Percentiles rank a stretch among this genome's conserved stretches.
Conservation (phyloP, 1,284 basidiomycete species). For the Ustilago xerochloae region DNA sequence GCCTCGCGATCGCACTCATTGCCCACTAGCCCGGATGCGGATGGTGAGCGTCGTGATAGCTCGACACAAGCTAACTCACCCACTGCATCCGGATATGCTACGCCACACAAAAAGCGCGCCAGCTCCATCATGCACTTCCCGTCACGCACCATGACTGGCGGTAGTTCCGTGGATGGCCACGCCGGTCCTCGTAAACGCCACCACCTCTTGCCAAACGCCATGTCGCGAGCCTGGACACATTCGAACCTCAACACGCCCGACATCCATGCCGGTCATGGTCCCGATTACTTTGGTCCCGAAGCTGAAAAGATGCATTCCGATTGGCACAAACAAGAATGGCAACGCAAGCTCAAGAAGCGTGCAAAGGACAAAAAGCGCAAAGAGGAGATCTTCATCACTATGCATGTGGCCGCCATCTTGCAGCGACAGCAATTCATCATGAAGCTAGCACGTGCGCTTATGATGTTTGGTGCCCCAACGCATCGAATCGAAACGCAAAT, state of each 20-base stretch:
- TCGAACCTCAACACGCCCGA: slow-evolving; percentile 59
- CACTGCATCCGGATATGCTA: slow-evolving; percentile 26
- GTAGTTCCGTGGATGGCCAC: slow-evolving; percentile 31
- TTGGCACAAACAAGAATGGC: slow-evolving; percentile 60
- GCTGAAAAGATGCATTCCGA: slow-evolving; percentile 45
- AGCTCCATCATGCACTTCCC: slow-evolving; percentile 50
- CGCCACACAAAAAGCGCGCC: slow-evolving; percentile 42
- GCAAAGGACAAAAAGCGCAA: slow-evolving; percentile 63
- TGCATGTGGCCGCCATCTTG: slow-evolving; percentile 86
- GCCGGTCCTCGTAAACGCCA: slow-evolving; percentile 16
- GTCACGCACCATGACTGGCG: slow-evolving; percentile 39
- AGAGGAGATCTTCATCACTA: slow-evolving; percentile 75
- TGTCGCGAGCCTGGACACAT: slow-evolving; percentile 46
- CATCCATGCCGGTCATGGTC: slow-evolving; percentile 23
- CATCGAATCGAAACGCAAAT: slow-evolving; percentile 89
- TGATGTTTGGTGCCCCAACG: slow-evolving; percentile 94
- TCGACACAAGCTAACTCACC: slow-evolving; percentile 47
- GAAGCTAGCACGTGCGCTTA: slow-evolving; percentile 87
- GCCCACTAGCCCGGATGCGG: slow-evolving; percentile 32
- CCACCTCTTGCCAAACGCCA: slow-evolving; percentile 24
- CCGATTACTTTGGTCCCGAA: slow-evolving; percentile 59
- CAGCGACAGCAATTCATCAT: slow-evolving; percentile 89
- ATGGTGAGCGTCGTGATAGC: slow-evolving; percentile 28
- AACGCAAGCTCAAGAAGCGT: slow-evolving; percentile 63
- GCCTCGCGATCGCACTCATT: slow-evolving; percentile 44